Conservation (phyloP, 1,139 yeast genomes). For the Pneumocystis wakefieldiae region DNA sequence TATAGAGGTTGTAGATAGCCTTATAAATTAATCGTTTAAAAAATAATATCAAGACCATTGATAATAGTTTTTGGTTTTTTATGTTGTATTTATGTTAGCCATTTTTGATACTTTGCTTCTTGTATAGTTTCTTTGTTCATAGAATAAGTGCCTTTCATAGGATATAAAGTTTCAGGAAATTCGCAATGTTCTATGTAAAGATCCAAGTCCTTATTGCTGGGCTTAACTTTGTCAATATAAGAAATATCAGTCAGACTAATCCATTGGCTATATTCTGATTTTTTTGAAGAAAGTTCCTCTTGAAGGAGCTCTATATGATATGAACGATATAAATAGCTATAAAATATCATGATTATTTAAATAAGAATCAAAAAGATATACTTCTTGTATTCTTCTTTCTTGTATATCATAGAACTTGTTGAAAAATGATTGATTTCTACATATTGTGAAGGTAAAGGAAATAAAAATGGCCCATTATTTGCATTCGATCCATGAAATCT, state of each 20-base stretch:
- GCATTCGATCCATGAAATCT: neutral
- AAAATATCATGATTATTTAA: neutral
- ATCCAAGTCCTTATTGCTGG: neutral
- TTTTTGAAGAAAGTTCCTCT: neutral
- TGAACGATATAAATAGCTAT: neutral
- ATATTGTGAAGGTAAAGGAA: neutral
- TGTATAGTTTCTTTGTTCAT: neutral
- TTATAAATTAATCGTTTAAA: neutral
- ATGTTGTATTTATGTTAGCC: neutral
- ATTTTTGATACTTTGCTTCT: neutral
- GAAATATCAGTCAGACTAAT: neutral
- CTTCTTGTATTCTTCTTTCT: neutral
- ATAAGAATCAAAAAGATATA: neutral
- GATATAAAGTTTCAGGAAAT: neutral
- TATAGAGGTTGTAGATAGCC: neutral
- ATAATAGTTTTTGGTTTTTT: neutral
- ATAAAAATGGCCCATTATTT: neutral
- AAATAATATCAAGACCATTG: neutral
- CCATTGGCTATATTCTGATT: neutral
- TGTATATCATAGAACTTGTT: neutral
- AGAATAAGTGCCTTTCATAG: neutral
- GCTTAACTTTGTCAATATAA: neutral
- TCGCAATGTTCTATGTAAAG: neutral
- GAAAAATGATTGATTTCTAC: neutral
- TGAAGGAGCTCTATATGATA: neutral